phyloP scores from a whole-genome alignment of 495 filamentous ascomycete genomes.

The Talaromyces proteolyticus region DNA sequence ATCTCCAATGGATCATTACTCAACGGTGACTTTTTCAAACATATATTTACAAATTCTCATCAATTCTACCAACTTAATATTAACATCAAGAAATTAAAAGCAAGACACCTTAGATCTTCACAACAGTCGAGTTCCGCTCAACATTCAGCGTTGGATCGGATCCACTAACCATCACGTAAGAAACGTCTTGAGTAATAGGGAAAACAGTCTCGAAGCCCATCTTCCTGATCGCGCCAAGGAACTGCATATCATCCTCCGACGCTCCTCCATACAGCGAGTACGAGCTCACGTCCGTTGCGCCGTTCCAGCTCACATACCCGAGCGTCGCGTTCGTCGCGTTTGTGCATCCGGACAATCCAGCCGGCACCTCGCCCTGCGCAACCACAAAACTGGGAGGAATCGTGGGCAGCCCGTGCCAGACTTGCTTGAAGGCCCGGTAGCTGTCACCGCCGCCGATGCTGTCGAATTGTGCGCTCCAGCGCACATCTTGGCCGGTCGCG shows the following conservation, averaged over 20 bases:
- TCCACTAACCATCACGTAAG: background rate
- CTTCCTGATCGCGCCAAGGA: constrained; percentile 7
- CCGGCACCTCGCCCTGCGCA: background rate
- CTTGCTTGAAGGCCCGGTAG: constrained; percentile 14
- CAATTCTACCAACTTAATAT: too few relatives aligned
- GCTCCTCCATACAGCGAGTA: constrained; percentile 13
- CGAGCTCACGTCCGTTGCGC: constrained; percentile 11
- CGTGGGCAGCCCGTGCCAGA: constrained; percentile 13
- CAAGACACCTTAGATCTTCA: background rate
- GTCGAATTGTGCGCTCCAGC: constrained; percentile 14
- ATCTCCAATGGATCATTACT: too few relatives aligned
- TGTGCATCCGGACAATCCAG: constrained; percentile 2
- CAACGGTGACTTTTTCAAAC: too few relatives aligned
- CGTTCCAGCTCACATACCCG: constrained; percentile 19
- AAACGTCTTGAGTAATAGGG: background rate
- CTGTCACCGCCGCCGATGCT: constrained; percentile 10
- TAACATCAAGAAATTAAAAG: too few relatives aligned
- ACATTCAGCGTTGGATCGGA: background rate
- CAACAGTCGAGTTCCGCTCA: background rate
- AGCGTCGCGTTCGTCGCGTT: background rate
- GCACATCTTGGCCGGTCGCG: constrained; percentile 3
- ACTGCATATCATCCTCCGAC: background rate
- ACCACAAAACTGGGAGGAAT: constrained; percentile 6
- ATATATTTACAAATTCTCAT: too few relatives aligned
- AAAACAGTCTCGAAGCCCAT: background rate